These are phyloP conservation scores for Pythium coloratum DNA, from an alignment of 352 stramenopile genomes.

Conservation along the genomic window DNA sequence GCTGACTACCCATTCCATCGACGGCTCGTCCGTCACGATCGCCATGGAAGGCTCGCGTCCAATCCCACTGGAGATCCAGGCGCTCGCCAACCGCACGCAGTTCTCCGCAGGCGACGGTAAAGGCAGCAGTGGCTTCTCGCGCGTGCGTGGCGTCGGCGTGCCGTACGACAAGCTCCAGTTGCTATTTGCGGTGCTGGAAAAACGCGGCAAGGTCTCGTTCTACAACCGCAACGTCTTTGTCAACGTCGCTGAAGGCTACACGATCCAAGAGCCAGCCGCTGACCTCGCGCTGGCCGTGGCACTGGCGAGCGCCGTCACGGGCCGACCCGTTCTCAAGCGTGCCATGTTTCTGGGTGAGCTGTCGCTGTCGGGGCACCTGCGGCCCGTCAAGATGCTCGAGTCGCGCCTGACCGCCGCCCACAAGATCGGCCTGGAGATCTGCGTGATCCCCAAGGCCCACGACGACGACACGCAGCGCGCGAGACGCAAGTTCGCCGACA, in stretches of 20 bases:
- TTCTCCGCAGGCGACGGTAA: constrained; percentile 24
- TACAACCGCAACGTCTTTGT: constrained; percentile 83
- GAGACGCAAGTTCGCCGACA: constrained; percentile 56
- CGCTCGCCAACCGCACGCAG: constrained; percentile 77
- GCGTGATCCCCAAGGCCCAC: constrained; percentile 66
- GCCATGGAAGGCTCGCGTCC: constrained; percentile 92
- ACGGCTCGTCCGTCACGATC: constrained; percentile 90
- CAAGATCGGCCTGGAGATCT: constrained; percentile 78
- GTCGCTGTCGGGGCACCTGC: constrained; percentile 74
- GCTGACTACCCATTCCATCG: constrained; percentile 22
- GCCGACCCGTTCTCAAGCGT: constrained; percentile 50
- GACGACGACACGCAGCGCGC: constrained; percentile 42
- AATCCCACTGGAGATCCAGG: constrained; percentile 95
- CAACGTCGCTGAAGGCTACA: constrained; percentile 84
- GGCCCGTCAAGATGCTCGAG: constrained; percentile 83
- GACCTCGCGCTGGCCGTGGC: constrained; percentile 77
- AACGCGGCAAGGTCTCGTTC: constrained; percentile 79
- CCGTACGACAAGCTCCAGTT: constrained; percentile 91
- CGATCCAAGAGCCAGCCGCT: constrained; percentile 76
- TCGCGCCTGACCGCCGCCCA: constrained; percentile 70
- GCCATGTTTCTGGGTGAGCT: constrained; percentile 80
- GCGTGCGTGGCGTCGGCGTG: constrained; percentile 75
- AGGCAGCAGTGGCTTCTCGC: constrained; percentile 40
- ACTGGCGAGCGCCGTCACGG: constrained; percentile 66
- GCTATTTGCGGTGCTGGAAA: constrained; percentile 96